A percentile compares a stretch with the other conserved stretches of the same genome.
Conservation (phyloP, 345 rosid genomes). For the Turritis glabra region DNA sequence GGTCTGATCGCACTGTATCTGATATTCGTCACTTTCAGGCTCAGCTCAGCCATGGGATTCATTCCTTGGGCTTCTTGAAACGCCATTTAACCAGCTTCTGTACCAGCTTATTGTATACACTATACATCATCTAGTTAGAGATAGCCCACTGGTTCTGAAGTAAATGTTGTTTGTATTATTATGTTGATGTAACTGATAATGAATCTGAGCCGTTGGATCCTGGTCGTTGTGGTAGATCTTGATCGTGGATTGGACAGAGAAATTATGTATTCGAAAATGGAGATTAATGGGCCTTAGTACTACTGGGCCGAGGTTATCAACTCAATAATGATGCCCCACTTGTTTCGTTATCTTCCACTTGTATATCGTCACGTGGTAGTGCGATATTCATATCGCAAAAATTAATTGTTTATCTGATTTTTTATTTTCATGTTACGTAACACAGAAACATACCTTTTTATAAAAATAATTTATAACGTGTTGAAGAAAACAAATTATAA, state of each 20-base stretch:
- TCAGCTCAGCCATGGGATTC: conserved; percentile 48
- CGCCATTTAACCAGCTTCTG: neutral
- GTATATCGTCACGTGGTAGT: neutral
- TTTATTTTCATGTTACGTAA: neutral
- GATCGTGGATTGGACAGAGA: neutral
- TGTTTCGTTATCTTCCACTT: neutral
- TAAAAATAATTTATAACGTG: neutral
- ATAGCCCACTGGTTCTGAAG: neutral
- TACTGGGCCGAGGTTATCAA: neutral
- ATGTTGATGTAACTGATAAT: neutral
- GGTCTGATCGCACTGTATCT: conserved; percentile 53
- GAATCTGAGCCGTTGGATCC: conserved; percentile 2
- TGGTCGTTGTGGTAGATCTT: neutral
- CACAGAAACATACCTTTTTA: neutral
- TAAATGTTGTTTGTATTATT: neutral
- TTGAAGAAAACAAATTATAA: neutral
- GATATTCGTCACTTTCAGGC: conserved; percentile 46
- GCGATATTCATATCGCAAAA: neutral
- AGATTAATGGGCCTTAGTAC: neutral
- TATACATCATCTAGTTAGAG: conserved; percentile 16
- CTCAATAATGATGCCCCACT: conserved; percentile 2
- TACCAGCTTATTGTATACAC: conserved; percentile 1
- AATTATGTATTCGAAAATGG: neutral
- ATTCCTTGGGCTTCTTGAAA: conserved; percentile 35
- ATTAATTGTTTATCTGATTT: neutral